phyloP scores from a whole-genome alignment of 371 early-diverging fungal genomes.

The Haplosporangium sp. region DNA sequence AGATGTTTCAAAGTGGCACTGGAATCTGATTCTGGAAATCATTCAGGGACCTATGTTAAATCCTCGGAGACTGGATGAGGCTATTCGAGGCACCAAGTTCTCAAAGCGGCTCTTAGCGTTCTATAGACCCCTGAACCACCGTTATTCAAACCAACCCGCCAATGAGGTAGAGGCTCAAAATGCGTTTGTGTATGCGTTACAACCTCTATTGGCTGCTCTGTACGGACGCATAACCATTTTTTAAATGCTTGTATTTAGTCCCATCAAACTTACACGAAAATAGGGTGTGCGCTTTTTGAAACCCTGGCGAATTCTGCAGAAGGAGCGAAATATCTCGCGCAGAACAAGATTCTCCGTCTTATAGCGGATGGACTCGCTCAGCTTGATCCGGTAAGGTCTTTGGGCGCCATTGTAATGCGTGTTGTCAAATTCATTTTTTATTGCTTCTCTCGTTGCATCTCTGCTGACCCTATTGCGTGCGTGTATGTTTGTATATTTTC shows the following conservation, averaged over 20 bases:
- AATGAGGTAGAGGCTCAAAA: slow-evolving; percentile 34
- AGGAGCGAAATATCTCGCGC: slow-evolving; percentile 75
- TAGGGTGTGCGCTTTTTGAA: slow-evolving; percentile 74
- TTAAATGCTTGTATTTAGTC: slow-evolving; percentile 12
- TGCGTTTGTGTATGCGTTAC: not conserved
- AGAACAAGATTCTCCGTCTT: slow-evolving; percentile 74
- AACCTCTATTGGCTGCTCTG: too few species aligned
- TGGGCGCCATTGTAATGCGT: too few species aligned
- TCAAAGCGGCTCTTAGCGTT: slow-evolving; percentile 81
- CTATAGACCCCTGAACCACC: slow-evolving; percentile 79
- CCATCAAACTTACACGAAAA: slow-evolving; percentile 64
- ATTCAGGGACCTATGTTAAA: slow-evolving; percentile 81
- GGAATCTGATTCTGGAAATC: slow-evolving; percentile 81
- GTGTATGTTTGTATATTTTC: not conserved
- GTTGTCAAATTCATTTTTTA: too few species aligned
- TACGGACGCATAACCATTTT: too few species aligned
- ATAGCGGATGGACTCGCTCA: slow-evolving; percentile 79
- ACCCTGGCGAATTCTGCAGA: slow-evolving; percentile 70
- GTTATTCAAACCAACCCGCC: slow-evolving; percentile 72
- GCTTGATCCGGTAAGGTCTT: slow-evolving; percentile 69
- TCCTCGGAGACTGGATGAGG: slow-evolving; percentile 82
- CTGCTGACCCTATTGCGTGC: not conserved
- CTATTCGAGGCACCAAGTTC: slow-evolving; percentile 78
- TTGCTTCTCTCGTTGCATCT: not conserved
- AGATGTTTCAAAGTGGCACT: slow-evolving; percentile 86